A percentile compares a stretch with the other conserved stretches of the same genome.
These are phyloP conservation scores for Arctium minus DNA, from an alignment of 129 eudicot genomes.

Conservation along the genomic window DNA sequence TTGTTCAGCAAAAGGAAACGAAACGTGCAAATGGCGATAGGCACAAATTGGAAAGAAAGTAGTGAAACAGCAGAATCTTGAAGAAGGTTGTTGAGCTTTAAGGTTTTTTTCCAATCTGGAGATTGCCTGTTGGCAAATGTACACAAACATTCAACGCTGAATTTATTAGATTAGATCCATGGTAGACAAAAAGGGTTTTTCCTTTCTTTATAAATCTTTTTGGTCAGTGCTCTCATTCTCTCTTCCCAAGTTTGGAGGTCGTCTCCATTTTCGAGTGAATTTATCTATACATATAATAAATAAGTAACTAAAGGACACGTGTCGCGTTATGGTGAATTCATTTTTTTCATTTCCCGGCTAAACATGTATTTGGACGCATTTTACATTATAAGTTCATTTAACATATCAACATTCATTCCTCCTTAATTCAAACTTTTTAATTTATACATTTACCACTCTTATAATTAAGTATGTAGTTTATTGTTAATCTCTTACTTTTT, in stretches of 20 bases:
- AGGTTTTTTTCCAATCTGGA: conserved; percentile 9
- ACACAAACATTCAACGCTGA: conserved; percentile 13
- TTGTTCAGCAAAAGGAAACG: conserved; percentile 1
- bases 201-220: neutral
- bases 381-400: too few species aligned
- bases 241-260: conserved; percentile 6
- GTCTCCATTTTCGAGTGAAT: neutral
- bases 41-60: neutral
- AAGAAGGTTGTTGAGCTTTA: neutral
- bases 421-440: too few species aligned
- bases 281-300: neutral
- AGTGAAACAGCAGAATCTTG: conserved; percentile 4
- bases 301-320: too few species aligned
- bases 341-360: too few species aligned
- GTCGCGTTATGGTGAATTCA: too few species aligned
- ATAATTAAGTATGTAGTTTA: too few species aligned
- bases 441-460: too few species aligned
- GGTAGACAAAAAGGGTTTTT: conserved; percentile 9
- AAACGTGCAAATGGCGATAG: neutral
- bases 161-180: conserved; percentile 7
- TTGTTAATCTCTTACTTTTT: too few species aligned
- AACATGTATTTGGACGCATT: too few species aligned
- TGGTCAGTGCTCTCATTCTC: neutral
- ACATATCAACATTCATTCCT: too few species aligned
- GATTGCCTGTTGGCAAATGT: conserved; percentile 3